Evolutionary conservation across 2,329 filamentous ascomycete genomes (phyloP), one percentile per base, ranked within the genome.

Genomic region (Talaromyces verruculosus): DNA sequence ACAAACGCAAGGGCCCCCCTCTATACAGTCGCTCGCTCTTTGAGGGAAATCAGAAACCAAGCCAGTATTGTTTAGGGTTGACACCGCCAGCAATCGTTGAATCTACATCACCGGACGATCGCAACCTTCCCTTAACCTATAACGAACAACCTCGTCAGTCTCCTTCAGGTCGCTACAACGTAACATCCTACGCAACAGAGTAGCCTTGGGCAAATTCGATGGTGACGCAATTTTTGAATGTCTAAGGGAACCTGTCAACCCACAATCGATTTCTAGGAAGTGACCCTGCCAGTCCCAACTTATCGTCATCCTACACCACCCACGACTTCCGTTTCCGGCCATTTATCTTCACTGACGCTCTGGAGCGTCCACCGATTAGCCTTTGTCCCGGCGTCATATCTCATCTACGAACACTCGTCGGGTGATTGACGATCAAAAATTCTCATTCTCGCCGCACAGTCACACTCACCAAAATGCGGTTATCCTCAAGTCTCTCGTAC

Each of bases 401-500:
- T 58, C 2, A 45, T 45, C 47, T 45, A 22, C 45, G 13, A 25
- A 19, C 30, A 8, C 28, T 43, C 39, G n/a, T 22, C 43, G 43
- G n/a, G 43, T 22, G 35, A 51, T 19, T 37, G 7, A n/a, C 8
- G 2, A 41, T 35, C 37, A 5, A 22, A 55, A 55, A 22, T 53
- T n/a, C 30, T 35, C n/a, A 57, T 22, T 19, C 30, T 57, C 30
- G 30, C 17, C 51, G 25, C 28, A 43, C 28, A 7, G 5, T 33
- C 41, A 47, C 39, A 35, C 28, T 28, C 35, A 28, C 25, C 61
- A 66, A 59, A 13, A 79, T 79, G 75, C 73, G 73, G 68, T 72
- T 74, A 69, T 67, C 77, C 70, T 69, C 76, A 45, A 66, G 76
- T 55, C 69, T 78, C 37, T 70, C 76, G 25, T 72, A 72, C 69